phyloP scores from a whole-genome alignment of 192 early-diverging fungal genomes.

The Coemansia sp. region DNA sequence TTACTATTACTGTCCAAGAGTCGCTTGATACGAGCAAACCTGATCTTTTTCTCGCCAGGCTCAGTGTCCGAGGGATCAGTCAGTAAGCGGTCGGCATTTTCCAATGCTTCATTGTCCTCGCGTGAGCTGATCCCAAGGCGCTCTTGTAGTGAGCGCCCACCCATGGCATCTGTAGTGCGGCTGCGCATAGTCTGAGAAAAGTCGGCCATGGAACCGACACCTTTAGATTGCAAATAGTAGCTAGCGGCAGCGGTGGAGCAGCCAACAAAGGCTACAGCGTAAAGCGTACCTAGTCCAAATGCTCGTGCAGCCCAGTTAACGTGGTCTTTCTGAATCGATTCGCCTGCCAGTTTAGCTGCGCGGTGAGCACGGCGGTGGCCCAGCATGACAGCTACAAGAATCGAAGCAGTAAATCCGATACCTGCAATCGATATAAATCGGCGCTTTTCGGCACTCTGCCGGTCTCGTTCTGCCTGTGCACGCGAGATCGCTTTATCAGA shows the following conservation, averaged over 20 bases:
- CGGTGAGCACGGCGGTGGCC: constrained; percentile 47
- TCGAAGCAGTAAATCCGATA: constrained; percentile 34
- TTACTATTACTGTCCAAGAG: constrained; percentile 17
- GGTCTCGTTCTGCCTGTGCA: constrained; percentile 28
- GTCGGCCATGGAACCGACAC: constrained; percentile 14
- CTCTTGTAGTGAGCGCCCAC: constrained; percentile 25
- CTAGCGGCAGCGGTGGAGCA: constrained; percentile 18
- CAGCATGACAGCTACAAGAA: constrained; percentile 34
- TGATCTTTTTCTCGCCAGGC: constrained; percentile 34
- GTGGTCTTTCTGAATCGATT: constrained; percentile 24
- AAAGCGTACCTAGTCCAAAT: constrained; percentile 49
- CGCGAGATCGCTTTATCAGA: constrained; percentile 10
- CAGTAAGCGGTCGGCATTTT: constrained; percentile 23
- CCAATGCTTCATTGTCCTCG: constrained; percentile 26
- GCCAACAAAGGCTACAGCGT: constrained; percentile 43
- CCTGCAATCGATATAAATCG: constrained; percentile 30
- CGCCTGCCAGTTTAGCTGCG: constrained; percentile 22
- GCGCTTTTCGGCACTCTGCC: constrained; percentile 40
- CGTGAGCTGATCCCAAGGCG: constrained; percentile 11
- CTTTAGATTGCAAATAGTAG: constrained; percentile 45
- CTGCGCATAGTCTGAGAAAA: constrained; percentile 26
- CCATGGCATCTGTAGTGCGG: not conserved
- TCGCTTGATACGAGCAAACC: constrained; percentile 33
- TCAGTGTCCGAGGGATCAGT: constrained; percentile 21
- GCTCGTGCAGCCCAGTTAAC: constrained; percentile 38